Percentiles rank a stretch among this genome's conserved stretches.
phyloP scores from a whole-genome alignment of 768 basidiomycete species.

The Suillus plorans region DNA sequence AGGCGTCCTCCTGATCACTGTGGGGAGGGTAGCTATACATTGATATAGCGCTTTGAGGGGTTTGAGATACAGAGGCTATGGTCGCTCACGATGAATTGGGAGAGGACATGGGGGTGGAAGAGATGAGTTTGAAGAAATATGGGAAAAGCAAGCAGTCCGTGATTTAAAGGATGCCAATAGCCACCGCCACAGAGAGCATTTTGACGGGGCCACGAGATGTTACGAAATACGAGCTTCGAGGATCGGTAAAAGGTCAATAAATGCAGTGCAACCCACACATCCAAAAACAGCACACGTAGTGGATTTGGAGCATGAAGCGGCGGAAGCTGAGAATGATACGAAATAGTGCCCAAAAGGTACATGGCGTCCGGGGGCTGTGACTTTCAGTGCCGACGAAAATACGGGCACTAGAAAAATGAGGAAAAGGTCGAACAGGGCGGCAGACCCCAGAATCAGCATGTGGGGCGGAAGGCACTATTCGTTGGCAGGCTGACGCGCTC shows the following conservation, averaged over 20 bases:
- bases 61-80: neutral
- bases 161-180: conserved; percentile 23
- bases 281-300: neutral
- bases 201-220: conserved; percentile 18
- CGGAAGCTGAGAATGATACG: neutral
- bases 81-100: neutral
- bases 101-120: conserved; percentile 3
- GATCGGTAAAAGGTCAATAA: conserved; percentile 2
- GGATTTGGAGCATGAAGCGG: neutral
- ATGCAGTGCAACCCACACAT: conserved; percentile 20
- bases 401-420: neutral
- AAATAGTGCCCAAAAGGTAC: conserved; percentile 1
- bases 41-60: neutral
- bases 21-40: neutral
- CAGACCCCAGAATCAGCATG: neutral
- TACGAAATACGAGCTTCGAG: conserved; percentile 18
- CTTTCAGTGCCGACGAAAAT: conserved; percentile 13
- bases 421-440: neutral
- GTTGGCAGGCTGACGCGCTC: neutral
- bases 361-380: conserved; percentile 22
- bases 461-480: neutral
- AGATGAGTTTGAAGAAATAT: conserved; percentile 3
- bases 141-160: conserved; percentile 5
- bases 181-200: conserved; percentile 15
- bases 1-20: neutral